Base-by-base conservation (phyloP, 257 asterid species). In the Jaltomata sinuosa region DNA sequence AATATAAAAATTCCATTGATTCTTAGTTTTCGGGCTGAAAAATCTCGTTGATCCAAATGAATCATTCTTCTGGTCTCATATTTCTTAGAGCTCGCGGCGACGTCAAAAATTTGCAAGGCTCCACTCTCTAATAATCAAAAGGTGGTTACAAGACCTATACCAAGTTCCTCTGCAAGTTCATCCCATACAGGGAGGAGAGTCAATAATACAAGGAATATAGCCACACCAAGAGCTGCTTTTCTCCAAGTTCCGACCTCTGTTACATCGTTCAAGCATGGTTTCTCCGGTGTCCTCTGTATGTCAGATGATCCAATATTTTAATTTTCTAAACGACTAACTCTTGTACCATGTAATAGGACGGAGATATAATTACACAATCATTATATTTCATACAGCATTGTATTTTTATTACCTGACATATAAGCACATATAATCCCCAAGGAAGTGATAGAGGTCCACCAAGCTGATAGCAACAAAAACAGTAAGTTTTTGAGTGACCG, bases 381-480 rank as follows among this genome's bases (percentile, higher is more conserved):
- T 62, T 27, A 62, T 62, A 27, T 14, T 62, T 12, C 71, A 62
- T 29, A 62, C 18, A 45, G n/a, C 25, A 72, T 1, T 15, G 61
- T 76, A 15, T 18, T 61, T 49, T 5, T 74, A 80, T 18, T 91
- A 96, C 99, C 97, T 96, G 99, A 87, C 99, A 96, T 86, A 96
- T 85, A 87, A 96, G 94, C 88, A 96, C 97, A n/a, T 94, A 96
- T 64, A 96, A 88, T 86, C 98, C 99, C 99, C 99, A 96, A 10
- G 98, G 99, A 85, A 96, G 98, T 36, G 99, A 93, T 54, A 96
- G 88, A 49, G 99, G 99, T 55, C 99, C 99, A 76, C 98, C 98
- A 6, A 96, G 93, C 98, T 94, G 97, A 83, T 25, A 84, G 65
- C 9, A n/a, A 47, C 40, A 83, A 29, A 69, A 84, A 54, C 67